Conservation (phyloP, 2,329 filamentous ascomycete genomes). For the Microsporum audouinii region DNA sequence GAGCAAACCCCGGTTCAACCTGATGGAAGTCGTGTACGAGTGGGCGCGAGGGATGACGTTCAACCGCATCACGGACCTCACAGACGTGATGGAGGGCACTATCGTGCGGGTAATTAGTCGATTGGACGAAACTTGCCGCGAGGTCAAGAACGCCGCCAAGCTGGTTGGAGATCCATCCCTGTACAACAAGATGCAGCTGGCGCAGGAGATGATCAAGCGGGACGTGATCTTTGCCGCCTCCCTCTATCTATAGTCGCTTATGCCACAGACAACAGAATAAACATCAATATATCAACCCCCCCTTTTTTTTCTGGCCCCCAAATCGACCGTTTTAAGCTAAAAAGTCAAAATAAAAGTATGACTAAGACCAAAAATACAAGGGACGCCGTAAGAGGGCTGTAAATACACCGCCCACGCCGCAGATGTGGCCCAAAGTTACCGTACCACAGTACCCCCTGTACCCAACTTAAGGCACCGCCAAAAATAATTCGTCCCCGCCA, state of each 20-base stretch:
- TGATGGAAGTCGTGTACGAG: constrained; percentile 96
- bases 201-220: constrained; percentile 94
- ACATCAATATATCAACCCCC: neutral
- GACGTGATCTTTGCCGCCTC: constrained; percentile 86
- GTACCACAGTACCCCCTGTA: neutral
- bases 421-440: neutral
- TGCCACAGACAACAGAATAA: neutral
- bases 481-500: constrained; percentile 7
- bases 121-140: constrained; percentile 88
- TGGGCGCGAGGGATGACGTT: constrained; percentile 98
- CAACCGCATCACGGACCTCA: constrained; percentile 91
- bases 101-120: constrained; percentile 92
- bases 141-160: constrained; percentile 92
- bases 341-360: neutral
- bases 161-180: constrained; percentile 89
- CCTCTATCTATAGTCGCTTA: constrained; percentile 63
- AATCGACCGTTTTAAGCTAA: neutral
- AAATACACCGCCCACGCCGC: neutral
- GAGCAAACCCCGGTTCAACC: constrained; percentile 72
- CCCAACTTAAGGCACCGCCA: constrained; percentile 5
- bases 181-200: constrained; percentile 92
- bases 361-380: neutral
- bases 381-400: neutral
- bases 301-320: neutral
- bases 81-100: constrained; percentile 91